Conservation (phyloP, 305 asterid species). For the Fraxinus velutina region DNA sequence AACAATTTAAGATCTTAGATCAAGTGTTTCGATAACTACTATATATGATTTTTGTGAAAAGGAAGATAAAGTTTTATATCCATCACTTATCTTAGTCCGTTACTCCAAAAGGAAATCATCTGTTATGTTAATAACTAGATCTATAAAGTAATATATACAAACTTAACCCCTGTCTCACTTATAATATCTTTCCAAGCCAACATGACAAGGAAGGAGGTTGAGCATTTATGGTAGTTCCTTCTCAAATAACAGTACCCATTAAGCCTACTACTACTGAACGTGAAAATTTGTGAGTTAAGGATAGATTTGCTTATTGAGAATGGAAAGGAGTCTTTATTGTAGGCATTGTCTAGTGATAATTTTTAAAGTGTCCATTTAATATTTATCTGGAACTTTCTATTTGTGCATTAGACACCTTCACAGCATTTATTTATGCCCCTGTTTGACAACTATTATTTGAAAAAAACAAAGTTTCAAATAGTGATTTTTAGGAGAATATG, state of each 20-base stretch:
- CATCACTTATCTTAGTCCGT: background rate
- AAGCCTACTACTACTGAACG: background rate
- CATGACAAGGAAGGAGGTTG: background rate
- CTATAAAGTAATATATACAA: background rate
- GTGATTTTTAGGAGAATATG: background rate
- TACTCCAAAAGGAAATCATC: background rate
- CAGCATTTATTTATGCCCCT: background rate
- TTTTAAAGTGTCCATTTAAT: background rate
- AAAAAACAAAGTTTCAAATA: too few species aligned
- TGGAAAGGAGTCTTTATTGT: background rate
- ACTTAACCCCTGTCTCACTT: background rate
- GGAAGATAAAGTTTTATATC: background rate
- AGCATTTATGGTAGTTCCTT: background rate
- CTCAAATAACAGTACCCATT: background rate
- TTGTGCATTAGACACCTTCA: background rate
- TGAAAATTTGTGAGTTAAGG: background rate
- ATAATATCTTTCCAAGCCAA: background rate
- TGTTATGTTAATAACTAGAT: background rate
- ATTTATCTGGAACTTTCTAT: conserved; percentile 5
- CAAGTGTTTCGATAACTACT: background rate
- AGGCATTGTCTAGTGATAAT: background rate
- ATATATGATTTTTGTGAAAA: background rate
- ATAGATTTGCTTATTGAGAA: background rate
- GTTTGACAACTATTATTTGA: background rate
- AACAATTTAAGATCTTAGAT: background rate